Base-by-base conservation (phyloP, 345 rosid genomes). In the Trapa incisa region DNA sequence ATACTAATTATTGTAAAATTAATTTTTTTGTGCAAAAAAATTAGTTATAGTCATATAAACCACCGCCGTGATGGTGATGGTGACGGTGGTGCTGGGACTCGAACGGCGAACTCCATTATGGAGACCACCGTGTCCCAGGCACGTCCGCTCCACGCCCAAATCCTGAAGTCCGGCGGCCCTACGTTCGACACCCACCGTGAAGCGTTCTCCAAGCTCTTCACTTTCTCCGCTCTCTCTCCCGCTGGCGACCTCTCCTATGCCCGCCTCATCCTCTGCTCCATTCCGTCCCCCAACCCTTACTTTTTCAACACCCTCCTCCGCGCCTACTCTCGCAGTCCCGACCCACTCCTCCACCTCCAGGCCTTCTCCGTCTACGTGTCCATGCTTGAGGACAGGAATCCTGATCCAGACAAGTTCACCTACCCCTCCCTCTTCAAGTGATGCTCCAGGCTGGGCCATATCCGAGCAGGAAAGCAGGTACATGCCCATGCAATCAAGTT, bases 351-450 rank as follows among this genome's bases (percentile, higher is more conserved):
- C 39, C 63, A 35, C 45, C 41, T 47, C 68, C 38, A 41, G 14
- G 48, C 67, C 39, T 53, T 64, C 68, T 32, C 67, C 41, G 47
- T 48, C 48, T 61, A 61, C 48, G 47, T 53, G 48, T 64, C 60
- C 37, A 64, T 61, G 61, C 72, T 64, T 48, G 47, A 62, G 47
- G 53, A 62, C 36, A 57, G 60, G 45, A 6, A 54, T 38, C 72
- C 62, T 15, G 50, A 8, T 0, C 73, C 73, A 12, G 73, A 70
- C 68, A 50, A 52, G 17, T 80, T 77, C 67, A 75, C 83, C 5
- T 80, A 64, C 67, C 56, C 83, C 1, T 73, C 77, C 13, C 47
- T 80, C 45, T 45, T 77, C 42, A 80, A 72, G 78, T 73, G 63
- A n/a, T 69, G 76, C 53, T 66, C 67, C 0, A 68, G 53, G n/a